Evolutionary conservation across 805 yeast genomes (phyloP).

Genomic region (Kazachstania bromeliacearum): DNA sequence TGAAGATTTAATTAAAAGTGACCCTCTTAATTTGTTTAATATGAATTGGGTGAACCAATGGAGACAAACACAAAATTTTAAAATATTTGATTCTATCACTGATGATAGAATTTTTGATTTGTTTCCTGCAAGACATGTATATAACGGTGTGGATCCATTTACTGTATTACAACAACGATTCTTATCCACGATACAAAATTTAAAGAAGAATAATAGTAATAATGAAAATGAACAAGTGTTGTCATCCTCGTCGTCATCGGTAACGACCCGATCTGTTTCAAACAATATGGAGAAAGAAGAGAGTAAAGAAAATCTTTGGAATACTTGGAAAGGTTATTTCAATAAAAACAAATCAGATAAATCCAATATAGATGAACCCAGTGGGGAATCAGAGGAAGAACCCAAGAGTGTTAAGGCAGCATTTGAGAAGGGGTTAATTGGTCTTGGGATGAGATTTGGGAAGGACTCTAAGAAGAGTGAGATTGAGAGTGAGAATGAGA

Average conservation of each 20-base stretch:
- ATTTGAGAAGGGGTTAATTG: conserved; percentile 17
- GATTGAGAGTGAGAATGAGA: not conserved
- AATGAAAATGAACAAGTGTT: conserved; percentile 2
- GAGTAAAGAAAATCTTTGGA: conserved; percentile 13
- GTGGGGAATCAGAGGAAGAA: conserved; percentile 2
- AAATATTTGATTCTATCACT: conserved; percentile 45
- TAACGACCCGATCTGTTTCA: not conserved
- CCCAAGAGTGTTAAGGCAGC: conserved; percentile 10
- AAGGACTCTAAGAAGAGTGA: not conserved
- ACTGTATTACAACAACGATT: conserved; percentile 24
- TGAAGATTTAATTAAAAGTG: conserved; percentile 22
- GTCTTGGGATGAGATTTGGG: conserved; percentile 15
- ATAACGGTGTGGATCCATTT: conserved; percentile 22
- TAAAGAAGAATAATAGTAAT: conserved; percentile 15
- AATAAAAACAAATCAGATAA: conserved; percentile 11
- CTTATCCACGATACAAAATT: conserved; percentile 26
- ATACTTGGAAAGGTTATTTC: conserved; percentile 23
- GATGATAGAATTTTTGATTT: conserved; percentile 64
- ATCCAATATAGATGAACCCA: conserved; percentile 6
- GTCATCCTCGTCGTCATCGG: conserved; percentile 1
- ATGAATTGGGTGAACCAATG: conserved; percentile 41
- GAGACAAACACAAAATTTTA: conserved; percentile 46
- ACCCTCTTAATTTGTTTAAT: conserved; percentile 36
- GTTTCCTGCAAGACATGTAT: conserved; percentile 40
- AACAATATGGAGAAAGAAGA: not conserved